Percentiles rank a stretch among this genome's conserved stretches.
phyloP scores from a whole-genome alignment of 31 red algal genomes.

The Odonthalia washingtoniensis region DNA sequence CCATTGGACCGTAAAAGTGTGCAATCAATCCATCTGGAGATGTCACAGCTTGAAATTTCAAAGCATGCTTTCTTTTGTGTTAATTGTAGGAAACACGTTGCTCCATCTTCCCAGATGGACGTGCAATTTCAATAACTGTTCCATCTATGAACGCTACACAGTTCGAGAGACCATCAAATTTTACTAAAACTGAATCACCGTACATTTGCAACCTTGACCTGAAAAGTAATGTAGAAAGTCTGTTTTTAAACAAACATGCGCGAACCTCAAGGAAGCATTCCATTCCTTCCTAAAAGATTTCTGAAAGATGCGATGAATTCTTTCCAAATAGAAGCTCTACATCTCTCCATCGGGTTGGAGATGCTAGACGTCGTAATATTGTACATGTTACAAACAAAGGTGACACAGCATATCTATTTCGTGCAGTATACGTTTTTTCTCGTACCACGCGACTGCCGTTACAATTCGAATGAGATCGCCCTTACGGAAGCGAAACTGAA shows the following conservation, averaged over 20 bases:
- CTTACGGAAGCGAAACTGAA: background rate
- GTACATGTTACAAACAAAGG: conserved; percentile 18
- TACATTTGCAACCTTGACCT: background rate
- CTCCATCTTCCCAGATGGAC: background rate
- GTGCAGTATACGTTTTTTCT: background rate
- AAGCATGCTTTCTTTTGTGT: too few relatives aligned
- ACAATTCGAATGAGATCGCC: background rate
- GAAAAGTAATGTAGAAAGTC: background rate
- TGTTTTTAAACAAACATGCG: background rate
- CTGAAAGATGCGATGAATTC: background rate
- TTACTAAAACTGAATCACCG: background rate
- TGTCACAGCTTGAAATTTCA: too few relatives aligned
- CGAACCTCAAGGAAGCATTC: background rate
- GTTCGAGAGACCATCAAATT: background rate
- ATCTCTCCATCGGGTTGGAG: conserved; percentile 12
- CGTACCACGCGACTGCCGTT: background rate
- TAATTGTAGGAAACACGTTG: background rate
- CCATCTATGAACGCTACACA: conserved; percentile 1
- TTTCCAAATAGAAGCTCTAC: conserved; percentile 2
- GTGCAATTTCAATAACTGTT: conserved; percentile 4
- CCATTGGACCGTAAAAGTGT: too few relatives aligned
- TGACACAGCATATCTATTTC: background rate
- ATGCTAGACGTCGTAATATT: background rate
- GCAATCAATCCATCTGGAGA: too few relatives aligned
- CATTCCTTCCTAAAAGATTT: conserved; percentile 19